These are phyloP conservation scores for Suillus fuscotomentosus DNA, from an alignment of 768 basidiomycete genomes.

Conservation along the genomic window DNA sequence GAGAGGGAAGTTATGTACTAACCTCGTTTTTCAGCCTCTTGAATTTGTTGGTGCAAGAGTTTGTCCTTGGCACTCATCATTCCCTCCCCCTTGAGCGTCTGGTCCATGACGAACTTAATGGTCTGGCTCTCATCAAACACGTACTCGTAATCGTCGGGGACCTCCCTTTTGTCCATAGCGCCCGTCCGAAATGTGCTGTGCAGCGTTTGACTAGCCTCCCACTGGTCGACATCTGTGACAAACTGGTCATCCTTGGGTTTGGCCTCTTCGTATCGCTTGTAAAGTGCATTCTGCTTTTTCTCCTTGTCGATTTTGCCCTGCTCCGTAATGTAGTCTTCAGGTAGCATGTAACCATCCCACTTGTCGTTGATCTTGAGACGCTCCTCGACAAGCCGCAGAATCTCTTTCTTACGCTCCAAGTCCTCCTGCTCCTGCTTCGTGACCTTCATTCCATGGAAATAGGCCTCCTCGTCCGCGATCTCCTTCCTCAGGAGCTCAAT, in stretches of 20 bases:
- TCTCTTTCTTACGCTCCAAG: constrained; percentile 89
- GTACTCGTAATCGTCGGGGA: constrained; percentile 90
- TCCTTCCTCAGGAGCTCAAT: constrained; percentile 91
- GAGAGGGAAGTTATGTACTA: constrained; percentile 21
- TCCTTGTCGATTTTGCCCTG: constrained; percentile 98
- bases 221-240: constrained; percentile 95
- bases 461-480: constrained; percentile 89
- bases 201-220: constrained; percentile 90
- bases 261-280: constrained; percentile 93
- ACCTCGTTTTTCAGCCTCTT: constrained; percentile 91
- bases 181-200: constrained; percentile 90
- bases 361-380: constrained; percentile 93
- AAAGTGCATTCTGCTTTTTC: constrained; percentile 89
- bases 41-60: constrained; percentile 82
- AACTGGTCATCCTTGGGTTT: constrained; percentile 92
- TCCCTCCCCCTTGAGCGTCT: constrained; percentile 62
- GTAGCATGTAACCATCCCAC: constrained; percentile 93
- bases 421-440: constrained; percentile 80
- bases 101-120: constrained; percentile 92
- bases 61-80: constrained; percentile 83
- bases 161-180: constrained; percentile 83
- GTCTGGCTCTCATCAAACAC: constrained; percentile 98
- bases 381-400: constrained; percentile 90
- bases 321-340: constrained; percentile 97
- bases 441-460: constrained; percentile 89